phyloP scores from a whole-genome alignment of 2,329 filamentous ascomycete genomes.

The Colletotrichum sp. region DNA sequence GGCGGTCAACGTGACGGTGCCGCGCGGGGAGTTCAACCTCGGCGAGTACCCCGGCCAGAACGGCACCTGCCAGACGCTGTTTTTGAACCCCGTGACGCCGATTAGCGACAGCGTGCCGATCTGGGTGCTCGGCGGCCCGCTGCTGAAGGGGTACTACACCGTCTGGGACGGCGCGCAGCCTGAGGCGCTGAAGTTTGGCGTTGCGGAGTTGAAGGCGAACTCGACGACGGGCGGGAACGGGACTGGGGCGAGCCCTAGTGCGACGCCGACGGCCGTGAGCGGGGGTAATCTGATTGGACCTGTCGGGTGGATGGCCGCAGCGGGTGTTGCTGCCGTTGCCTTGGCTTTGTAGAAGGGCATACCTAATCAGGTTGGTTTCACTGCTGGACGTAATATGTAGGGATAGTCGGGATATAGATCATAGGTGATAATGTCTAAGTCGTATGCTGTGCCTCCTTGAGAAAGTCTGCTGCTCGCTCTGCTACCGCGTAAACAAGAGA shows the following conservation, averaged over 20 bases:
- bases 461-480: conserved; percentile 27
- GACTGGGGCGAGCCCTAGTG: background rate
- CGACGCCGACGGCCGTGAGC: background rate
- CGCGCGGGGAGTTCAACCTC: conserved; percentile 33
- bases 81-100: background rate
- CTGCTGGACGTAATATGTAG: background rate
- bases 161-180: background rate
- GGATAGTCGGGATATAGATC: background rate
- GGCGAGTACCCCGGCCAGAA: conserved; percentile 29
- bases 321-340: background rate
- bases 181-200: background rate
- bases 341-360: background rate
- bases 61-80: background rate
- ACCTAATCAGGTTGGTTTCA: background rate
- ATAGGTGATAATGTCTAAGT: background rate
- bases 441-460: background rate
- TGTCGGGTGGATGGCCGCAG: background rate
- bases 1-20: conserved; percentile 32
- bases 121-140: background rate
- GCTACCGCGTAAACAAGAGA: conserved; percentile 41
- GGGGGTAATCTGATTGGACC: background rate
- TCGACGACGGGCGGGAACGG: background rate
- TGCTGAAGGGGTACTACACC: background rate
- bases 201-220: background rate
- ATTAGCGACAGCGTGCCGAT: background rate